phyloP scores from a whole-genome alignment of 441 rosid genomes.

The Syzygium syzygioides region DNA sequence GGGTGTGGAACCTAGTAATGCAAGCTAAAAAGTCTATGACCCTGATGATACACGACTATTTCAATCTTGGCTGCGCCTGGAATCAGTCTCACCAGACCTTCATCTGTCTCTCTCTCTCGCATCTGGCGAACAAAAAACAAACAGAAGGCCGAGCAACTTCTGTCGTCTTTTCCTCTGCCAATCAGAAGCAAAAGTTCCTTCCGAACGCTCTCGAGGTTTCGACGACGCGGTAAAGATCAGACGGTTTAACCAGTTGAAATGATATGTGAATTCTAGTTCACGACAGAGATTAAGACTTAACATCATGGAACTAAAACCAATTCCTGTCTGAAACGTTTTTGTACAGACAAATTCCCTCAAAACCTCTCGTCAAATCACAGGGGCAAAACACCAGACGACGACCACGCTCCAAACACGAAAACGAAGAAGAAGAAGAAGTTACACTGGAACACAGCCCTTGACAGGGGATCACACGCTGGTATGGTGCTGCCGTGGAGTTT shows the following conservation, averaged over 20 bases:
- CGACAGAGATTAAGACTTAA: not conserved
- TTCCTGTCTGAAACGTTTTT: not conserved
- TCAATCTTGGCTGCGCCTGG: not conserved
- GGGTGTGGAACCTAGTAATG: not conserved
- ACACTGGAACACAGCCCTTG: not conserved
- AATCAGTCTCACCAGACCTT: not conserved
- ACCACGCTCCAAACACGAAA: not conserved
- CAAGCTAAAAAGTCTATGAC: not conserved
- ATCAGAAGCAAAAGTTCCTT: not conserved
- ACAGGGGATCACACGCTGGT: not conserved
- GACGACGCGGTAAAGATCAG: not conserved
- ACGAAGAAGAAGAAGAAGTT: not conserved
- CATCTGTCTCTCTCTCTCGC: not conserved
- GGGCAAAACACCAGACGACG: not conserved
- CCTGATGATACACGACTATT: not conserved
- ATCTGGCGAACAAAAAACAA: not conserved
- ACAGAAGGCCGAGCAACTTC: not conserved
- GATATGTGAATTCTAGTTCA: not conserved
- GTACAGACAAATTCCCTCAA: not conserved
- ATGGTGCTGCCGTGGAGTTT: not conserved
- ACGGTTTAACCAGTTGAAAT: not conserved
- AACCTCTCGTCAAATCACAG: not conserved
- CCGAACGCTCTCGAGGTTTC: not conserved
- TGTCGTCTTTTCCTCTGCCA: not conserved
- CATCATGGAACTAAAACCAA: not conserved